phyloP scores from a whole-genome alignment of 2,329 filamentous ascomycete genomes.

The Elsinoe ampelina region DNA sequence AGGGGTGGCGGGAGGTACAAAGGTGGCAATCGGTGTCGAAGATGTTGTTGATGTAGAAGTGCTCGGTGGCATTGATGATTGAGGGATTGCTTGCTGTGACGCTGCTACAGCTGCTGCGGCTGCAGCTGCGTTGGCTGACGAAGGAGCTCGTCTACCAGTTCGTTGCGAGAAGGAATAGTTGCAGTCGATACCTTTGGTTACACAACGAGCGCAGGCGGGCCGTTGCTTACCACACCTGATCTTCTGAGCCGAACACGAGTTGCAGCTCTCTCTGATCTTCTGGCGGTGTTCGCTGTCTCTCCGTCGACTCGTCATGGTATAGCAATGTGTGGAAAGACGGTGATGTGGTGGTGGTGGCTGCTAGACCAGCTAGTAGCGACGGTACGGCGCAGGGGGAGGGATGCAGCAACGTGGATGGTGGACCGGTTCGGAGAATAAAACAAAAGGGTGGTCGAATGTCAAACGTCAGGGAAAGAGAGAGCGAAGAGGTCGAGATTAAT shows the following conservation, averaged over 20 bases:
- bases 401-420: not conserved
- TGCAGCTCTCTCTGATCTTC: constrained; percentile 14
- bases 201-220: constrained; percentile 19
- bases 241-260: constrained; percentile 13
- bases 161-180: constrained; percentile 20
- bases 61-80: not conserved
- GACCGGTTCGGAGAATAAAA: constrained; percentile 9
- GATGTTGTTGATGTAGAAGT: constrained; percentile 2
- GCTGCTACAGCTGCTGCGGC: not conserved
- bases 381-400: not conserved
- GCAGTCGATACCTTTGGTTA: constrained; percentile 18
- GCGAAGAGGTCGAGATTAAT: constrained; percentile 11
- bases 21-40: not conserved
- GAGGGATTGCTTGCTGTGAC: not conserved
- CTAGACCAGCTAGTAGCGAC: constrained; percentile 8
- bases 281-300: constrained; percentile 13
- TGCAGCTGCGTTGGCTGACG: constrained; percentile 1
- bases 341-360: not conserved
- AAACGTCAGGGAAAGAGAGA: not conserved
- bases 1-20: constrained; percentile 11
- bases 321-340: not conserved
- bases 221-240: constrained; percentile 18
- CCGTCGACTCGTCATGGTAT: constrained; percentile 12
- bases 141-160: constrained; percentile 17
- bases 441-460: not conserved